A percentile compares a stretch with the other conserved stretches of the same genome.
phyloP scores from a whole-genome alignment of 139 green algal genomes.

The Yamagishiella unicocca region DNA sequence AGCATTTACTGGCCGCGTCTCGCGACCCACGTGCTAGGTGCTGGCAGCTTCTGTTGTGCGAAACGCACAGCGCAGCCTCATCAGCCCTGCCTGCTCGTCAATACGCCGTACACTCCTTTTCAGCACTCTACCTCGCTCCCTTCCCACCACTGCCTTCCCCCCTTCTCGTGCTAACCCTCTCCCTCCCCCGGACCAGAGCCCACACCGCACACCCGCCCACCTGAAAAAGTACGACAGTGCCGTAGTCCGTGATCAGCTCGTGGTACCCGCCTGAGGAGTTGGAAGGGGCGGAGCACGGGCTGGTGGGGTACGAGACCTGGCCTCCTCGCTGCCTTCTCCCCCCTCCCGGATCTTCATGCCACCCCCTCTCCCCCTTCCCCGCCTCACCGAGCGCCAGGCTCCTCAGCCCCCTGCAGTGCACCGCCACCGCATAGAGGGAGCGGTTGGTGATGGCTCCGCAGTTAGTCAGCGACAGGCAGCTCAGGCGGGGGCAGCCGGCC shows the following conservation, averaged over 20 bases:
- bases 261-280: slow-evolving; percentile 25
- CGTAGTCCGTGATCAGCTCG: slow-evolving; percentile 45
- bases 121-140: too few species aligned
- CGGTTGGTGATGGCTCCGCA: slow-evolving; percentile 60
- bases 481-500: slow-evolving; percentile 43
- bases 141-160: not conserved
- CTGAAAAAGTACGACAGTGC: slow-evolving; percentile 39
- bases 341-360: not conserved
- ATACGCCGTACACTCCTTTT: too few species aligned
- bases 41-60: too few species aligned
- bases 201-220: slow-evolving; percentile 4
- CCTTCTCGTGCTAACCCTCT: not conserved
- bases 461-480: slow-evolving; percentile 54
- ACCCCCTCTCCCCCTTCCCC: not conserved
- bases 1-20: too few species aligned
- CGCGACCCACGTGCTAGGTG: too few species aligned
- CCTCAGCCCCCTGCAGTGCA: slow-evolving; percentile 40
- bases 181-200: not conserved
- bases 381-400: slow-evolving; percentile 23
- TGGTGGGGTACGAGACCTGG: not conserved
- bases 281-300: not conserved
- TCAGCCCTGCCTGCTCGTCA: too few species aligned
- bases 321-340: not conserved
- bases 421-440: slow-evolving; percentile 55
- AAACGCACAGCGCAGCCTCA: too few species aligned